Conservation (phyloP, 2,329 filamentous ascomycete species). For the Calonectria ilicicola region DNA sequence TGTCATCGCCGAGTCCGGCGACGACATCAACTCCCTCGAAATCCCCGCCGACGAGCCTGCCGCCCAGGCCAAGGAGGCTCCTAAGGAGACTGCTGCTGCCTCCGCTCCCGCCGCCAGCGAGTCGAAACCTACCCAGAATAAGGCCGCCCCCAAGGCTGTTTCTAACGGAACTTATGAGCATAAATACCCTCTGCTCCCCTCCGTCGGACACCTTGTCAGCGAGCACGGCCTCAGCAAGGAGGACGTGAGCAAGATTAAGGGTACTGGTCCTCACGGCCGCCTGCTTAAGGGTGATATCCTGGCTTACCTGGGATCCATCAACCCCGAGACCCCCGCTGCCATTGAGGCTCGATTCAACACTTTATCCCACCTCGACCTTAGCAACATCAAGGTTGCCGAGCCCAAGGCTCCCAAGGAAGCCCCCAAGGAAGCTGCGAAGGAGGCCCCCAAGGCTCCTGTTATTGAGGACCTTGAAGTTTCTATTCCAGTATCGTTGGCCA, state of each 20-base stretch:
- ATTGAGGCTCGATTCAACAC: conserved; percentile 79
- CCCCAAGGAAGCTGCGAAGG: conserved; percentile 52
- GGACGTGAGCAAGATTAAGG: conserved; percentile 83
- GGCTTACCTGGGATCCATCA: conserved; percentile 85
- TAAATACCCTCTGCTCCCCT: conserved; percentile 82
- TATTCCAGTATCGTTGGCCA: conserved; percentile 81
- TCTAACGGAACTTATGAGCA: conserved; percentile 69
- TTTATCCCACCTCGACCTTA: conserved; percentile 88
- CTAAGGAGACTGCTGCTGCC: conserved; percentile 51
- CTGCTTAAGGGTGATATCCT: conserved; percentile 96
- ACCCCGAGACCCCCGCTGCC: conserved; percentile 76
- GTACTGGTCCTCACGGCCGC: conserved; percentile 88
- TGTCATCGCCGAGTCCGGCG: conserved; percentile 83
- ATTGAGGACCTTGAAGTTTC: conserved; percentile 70
- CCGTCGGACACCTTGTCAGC: conserved; percentile 85
- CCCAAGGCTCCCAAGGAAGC: conserved; percentile 55
- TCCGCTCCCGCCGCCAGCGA: conserved; percentile 42
- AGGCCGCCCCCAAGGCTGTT: conserved; percentile 49
- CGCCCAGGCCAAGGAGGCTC: conserved; percentile 75
- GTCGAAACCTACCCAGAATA: conserved; percentile 50
- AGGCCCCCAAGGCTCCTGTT: conserved; percentile 55
- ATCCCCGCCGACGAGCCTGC: conserved; percentile 78
- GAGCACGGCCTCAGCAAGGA: conserved; percentile 81
- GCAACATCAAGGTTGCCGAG: conserved; percentile 88
- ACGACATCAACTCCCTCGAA: conserved; percentile 80